phyloP scores from a whole-genome alignment of 1,284 basidiomycete genomes.

The Mycena sp. region DNA sequence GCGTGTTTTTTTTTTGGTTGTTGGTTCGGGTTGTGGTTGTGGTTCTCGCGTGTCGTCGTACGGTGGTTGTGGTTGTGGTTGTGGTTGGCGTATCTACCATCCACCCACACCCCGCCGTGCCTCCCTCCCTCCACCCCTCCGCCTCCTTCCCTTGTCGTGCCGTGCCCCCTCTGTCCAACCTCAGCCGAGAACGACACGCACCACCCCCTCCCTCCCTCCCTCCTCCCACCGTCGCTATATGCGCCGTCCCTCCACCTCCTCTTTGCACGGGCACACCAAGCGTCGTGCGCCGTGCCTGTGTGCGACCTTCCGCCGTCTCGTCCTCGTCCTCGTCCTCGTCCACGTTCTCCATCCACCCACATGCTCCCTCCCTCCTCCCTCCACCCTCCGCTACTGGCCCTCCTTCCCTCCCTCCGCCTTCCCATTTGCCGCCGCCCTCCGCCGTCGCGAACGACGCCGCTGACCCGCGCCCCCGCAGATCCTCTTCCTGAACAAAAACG shows the following conservation, averaged over 20 bases:
- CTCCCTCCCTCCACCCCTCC: background rate
- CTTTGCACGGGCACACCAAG: too few species aligned
- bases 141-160: background rate
- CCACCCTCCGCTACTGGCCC: background rate
- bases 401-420: background rate
- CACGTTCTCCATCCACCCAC: slow-evolving; percentile 10
- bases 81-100: too few species aligned
- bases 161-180: too few species aligned
- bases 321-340: background rate
- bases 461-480: slow-evolving; percentile 60
- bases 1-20: slow-evolving; percentile 41
- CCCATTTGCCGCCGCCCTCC: background rate
- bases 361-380: background rate
- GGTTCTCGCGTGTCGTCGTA: too few species aligned
- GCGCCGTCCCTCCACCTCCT: slow-evolving; percentile 13
- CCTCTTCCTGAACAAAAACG: slow-evolving; percentile 91
- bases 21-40: too few species aligned
- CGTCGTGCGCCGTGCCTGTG: background rate
- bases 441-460: slow-evolving; percentile 3
- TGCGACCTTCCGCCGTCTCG: background rate
- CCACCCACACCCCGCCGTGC: too few species aligned
- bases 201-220: background rate
- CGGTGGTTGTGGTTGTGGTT: too few species aligned
- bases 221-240: background rate
- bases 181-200: too few species aligned